Evolutionary conservation across 495 filamentous ascomycete species (phyloP).

Genomic region (Penicillium lagena): DNA sequence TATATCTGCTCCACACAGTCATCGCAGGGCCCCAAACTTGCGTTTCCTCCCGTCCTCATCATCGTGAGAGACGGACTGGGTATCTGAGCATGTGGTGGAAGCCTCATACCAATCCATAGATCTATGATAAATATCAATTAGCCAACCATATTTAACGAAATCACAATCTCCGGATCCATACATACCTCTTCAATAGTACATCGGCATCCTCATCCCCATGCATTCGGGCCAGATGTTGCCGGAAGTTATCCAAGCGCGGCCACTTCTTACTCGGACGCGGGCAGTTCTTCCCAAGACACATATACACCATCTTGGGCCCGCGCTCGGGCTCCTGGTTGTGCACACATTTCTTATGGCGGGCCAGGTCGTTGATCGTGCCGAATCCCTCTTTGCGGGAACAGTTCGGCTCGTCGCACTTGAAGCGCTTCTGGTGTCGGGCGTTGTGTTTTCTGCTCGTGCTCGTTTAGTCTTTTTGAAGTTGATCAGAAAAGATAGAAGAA

Average conservation of each 20-base stretch:
- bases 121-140: slow-evolving; percentile 13
- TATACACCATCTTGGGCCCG: slow-evolving; percentile 52
- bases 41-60: slow-evolving; percentile 14
- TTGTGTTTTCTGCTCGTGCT: slow-evolving; percentile 63
- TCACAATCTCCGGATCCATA: neutral
- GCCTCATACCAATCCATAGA: slow-evolving; percentile 37
- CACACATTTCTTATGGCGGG: slow-evolving; percentile 64
- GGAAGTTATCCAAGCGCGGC: slow-evolving; percentile 90
- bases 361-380: slow-evolving; percentile 74
- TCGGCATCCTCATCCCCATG: slow-evolving; percentile 55
- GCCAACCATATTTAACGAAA: neutral
- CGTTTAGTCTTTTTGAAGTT: neutral
- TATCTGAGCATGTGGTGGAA: neutral
- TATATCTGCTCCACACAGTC: neutral
- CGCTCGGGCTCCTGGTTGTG: slow-evolving; percentile 52
- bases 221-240: slow-evolving; percentile 74
- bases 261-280: slow-evolving; percentile 67
- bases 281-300: slow-evolving; percentile 60
- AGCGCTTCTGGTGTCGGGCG: slow-evolving; percentile 68
- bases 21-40: slow-evolving; percentile 7
- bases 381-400: slow-evolving; percentile 66
- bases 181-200: slow-evolving; percentile 45
- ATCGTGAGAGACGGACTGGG: neutral
- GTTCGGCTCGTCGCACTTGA: slow-evolving; percentile 53
- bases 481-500: neutral